Base-by-base conservation (phyloP, 2,329 filamentous ascomycete species). In the Aspergillus felis region DNA sequence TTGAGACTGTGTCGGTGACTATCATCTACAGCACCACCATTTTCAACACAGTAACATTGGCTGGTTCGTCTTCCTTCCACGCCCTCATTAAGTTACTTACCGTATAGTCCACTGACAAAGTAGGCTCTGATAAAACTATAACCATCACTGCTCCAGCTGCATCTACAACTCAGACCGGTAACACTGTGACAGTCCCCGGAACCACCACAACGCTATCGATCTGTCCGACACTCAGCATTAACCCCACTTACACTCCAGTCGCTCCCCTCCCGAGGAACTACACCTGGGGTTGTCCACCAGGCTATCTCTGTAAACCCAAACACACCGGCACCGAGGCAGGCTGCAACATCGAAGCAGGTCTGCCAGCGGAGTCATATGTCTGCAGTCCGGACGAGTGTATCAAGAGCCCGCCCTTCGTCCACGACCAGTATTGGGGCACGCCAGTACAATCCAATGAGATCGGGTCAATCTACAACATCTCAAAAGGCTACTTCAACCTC, bases 401-500 rank as follows among this genome's bases (percentile, higher is more conserved):
- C 3, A 64, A 67, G 5, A 61, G 63, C 17, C 70, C 73, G 3
- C 57, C 65, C 1, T 65, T 71, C 46, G 63, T 65, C 12, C 57
- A 63, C 4, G 56, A 68, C 22, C 66, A 70, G 44, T 62, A 57
- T 51, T 72, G 69, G 68, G 63, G 64, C 27, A 32, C 47, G 3
- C 60, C 66, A 1, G 64, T 65, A 4, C 55, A 55, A 0, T 63
- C 66, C 14, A 56, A 67, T 22, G 27, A 65, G 35, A 55, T 65
- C 3, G 57, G 57, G 5, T 41, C 50, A 1, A 22, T 20, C n/a
- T 86, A 81, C 61, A 81, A 81, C 1, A 76, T 81, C 1, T 77
- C 75, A 0, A 68, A 77, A 0, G 83, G 80, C 4, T 89, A 88
- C 69, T 89, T 87, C 74, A 81, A 88, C 59, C 78, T 89, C 24